Evolutionary conservation across 2,329 filamentous ascomycete genomes (phyloP).

Genomic region (Calonectria honghensis): DNA sequence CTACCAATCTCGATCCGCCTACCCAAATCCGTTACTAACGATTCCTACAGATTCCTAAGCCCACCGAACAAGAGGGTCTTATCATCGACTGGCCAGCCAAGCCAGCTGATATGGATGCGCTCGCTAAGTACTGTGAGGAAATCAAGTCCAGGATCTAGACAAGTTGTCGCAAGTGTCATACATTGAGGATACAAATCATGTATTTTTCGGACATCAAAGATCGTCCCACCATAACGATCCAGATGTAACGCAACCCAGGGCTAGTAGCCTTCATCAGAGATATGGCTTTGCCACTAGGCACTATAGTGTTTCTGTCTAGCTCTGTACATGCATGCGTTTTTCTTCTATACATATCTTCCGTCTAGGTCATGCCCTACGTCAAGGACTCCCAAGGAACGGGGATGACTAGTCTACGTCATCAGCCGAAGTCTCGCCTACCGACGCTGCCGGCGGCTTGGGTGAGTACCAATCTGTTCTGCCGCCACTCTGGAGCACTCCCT

Average conservation of each 20-base stretch:
- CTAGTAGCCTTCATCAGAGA: constrained; percentile 32
- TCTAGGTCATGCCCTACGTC: constrained; percentile 40
- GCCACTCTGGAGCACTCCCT: constrained; percentile 79
- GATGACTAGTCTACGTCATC: constrained; percentile 68
- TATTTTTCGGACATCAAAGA: constrained; percentile 23
- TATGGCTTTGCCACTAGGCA: constrained; percentile 38
- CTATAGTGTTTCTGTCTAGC: constrained; percentile 47
- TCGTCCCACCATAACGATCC: constrained; percentile 20
- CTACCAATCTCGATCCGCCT: background rate
- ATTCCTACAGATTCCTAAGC: constrained; percentile 88
- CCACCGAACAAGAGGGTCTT: constrained; percentile 87
- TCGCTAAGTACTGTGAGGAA: constrained; percentile 87
- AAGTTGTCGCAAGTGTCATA: constrained; percentile 13
- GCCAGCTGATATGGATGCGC: constrained; percentile 84
- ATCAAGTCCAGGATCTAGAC: constrained; percentile 91
- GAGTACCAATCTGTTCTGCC: constrained; percentile 84
- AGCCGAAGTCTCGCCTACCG: constrained; percentile 60
- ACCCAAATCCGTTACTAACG: constrained; percentile 17
- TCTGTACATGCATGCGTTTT: constrained; percentile 18
- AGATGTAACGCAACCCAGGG: constrained; percentile 12
- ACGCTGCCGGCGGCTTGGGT: constrained; percentile 45
- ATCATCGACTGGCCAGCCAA: constrained; percentile 87
- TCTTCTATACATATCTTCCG: constrained; percentile 15
- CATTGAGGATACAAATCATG: constrained; percentile 20
- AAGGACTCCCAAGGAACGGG: constrained; percentile 2